phyloP scores from a whole-genome alignment of 352 stramenopile genomes.

The Phytophthora sp. region DNA sequence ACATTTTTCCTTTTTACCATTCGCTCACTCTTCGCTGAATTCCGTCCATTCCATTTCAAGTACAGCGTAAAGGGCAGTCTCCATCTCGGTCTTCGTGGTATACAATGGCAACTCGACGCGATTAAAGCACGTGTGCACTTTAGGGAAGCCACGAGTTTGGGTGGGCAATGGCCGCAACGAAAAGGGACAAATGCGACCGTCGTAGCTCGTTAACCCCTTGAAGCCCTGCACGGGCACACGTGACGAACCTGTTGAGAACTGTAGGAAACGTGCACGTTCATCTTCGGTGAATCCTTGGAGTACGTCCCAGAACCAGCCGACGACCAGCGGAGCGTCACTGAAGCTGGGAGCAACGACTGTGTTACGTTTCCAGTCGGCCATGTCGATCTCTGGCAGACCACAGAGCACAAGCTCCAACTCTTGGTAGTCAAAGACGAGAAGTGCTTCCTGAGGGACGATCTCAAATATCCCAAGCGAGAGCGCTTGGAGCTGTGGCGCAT shows the following conservation, averaged over 20 bases:
- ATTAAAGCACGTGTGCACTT: slow-evolving; percentile 88
- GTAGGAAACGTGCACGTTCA: slow-evolving; percentile 80
- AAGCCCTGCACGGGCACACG: slow-evolving; percentile 89
- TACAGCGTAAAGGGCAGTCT: slow-evolving; percentile 94
- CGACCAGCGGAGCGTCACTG: slow-evolving; percentile 46
- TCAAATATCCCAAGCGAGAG: slow-evolving; percentile 95
- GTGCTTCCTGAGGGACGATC: slow-evolving; percentile 95
- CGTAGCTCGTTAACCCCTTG: slow-evolving; percentile 81
- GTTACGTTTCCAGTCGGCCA: slow-evolving; percentile 88
- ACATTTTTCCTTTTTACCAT: no score
- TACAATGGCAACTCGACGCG: slow-evolving; percentile 85
- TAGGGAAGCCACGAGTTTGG: slow-evolving; percentile 73
- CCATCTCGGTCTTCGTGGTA: slow-evolving; percentile 88
- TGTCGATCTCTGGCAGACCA: slow-evolving; percentile 86
- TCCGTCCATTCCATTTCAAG: slow-evolving; percentile 97
- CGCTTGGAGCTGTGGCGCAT: slow-evolving; percentile 91
- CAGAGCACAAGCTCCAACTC: slow-evolving; percentile 93
- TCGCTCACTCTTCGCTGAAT: slow-evolving; percentile 85
- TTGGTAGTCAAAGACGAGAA: slow-evolving; percentile 99
- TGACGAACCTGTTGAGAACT: slow-evolving; percentile 87
- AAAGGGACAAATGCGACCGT: slow-evolving; percentile 83
- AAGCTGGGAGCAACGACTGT: slow-evolving; percentile 67
- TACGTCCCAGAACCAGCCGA: slow-evolving; percentile 84
- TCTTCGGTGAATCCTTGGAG: slow-evolving; percentile 64
- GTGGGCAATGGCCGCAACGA: slow-evolving; percentile 60